A percentile compares a stretch with the other conserved stretches of the same genome.
phyloP scores from a whole-genome alignment of 192 early-diverging fungal species.

The Mycoemilia scoparia region DNA sequence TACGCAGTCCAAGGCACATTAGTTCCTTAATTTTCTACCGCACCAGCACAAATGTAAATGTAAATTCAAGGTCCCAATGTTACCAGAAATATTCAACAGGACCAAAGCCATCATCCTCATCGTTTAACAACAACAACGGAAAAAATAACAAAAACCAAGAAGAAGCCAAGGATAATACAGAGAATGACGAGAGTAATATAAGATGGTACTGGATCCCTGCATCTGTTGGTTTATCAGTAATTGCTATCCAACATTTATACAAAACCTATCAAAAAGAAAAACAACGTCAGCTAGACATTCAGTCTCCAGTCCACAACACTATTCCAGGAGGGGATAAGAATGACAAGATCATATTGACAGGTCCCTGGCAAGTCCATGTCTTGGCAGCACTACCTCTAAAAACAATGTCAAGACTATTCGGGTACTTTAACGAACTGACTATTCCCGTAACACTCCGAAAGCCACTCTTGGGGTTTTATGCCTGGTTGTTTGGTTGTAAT shows the following conservation, averaged over 20 bases:
- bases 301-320: conserved; percentile 1
- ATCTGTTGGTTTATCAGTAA: conserved; percentile 51
- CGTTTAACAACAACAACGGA: conserved; percentile 1
- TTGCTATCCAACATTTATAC: conserved; percentile 46
- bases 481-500: conserved; percentile 74
- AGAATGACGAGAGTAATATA: conserved; percentile 29
- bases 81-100: too few relatives aligned
- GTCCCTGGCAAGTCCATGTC: conserved; percentile 83
- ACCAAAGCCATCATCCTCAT: too few relatives aligned
- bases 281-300: conserved; percentile 7
- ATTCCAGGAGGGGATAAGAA: conserved; percentile 8
- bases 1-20: too few relatives aligned
- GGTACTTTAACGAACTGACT: conserved; percentile 66
- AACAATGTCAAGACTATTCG: conserved; percentile 79
- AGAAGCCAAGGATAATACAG: conserved; percentile 3
- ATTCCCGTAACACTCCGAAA: conserved; percentile 59
- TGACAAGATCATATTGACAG: conserved; percentile 29
- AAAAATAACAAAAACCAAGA: neutral
- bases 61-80: too few relatives aligned
- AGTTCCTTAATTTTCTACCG: too few relatives aligned
- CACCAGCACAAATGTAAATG: too few relatives aligned
- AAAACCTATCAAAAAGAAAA: conserved; percentile 24
- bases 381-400: conserved; percentile 77
- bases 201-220: conserved; percentile 59
- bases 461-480: conserved; percentile 61